These are phyloP conservation scores for Novymonas esmeraldas DNA, from an alignment of 208 protist genomes.

Conservation along the genomic window DNA sequence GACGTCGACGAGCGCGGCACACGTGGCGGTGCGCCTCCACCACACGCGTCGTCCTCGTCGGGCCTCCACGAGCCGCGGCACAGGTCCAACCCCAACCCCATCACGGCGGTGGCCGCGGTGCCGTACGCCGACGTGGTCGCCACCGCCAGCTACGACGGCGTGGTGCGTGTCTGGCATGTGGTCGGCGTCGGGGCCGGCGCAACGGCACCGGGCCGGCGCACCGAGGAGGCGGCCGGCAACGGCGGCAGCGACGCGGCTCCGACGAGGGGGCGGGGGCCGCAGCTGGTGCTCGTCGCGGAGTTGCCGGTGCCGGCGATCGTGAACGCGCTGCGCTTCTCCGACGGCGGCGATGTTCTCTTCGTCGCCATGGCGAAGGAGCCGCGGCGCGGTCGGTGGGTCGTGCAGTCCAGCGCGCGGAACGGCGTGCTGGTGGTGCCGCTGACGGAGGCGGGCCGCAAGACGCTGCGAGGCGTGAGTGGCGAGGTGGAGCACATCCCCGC, in stretches of 20 bases:
- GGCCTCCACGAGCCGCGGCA: not conserved
- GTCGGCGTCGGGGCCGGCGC: conserved; percentile 25
- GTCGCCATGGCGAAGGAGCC: conserved; percentile 81
- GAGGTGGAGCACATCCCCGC: conserved; percentile 81
- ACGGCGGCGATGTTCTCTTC: conserved; percentile 51
- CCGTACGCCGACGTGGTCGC: conserved; percentile 85
- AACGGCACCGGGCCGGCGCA: conserved; percentile 21
- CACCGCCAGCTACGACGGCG: conserved; percentile 87
- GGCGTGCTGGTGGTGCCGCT: conserved; percentile 80
- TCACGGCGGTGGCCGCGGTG: conserved; percentile 83
- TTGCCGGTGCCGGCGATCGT: conserved; percentile 80
- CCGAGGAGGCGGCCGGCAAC: conserved; percentile 3
- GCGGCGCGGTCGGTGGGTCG: conserved; percentile 84
- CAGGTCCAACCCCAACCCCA: conserved; percentile 70
- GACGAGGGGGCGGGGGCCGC: conserved; percentile 18
- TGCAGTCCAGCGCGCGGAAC: conserved; percentile 75
- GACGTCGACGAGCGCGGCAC: conserved; percentile 7
- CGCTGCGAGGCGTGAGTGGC: conserved; percentile 27
- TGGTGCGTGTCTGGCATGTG: conserved; percentile 84
- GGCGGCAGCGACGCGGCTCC: not conserved
- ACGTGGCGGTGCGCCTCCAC: not conserved
- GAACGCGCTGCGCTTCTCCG: conserved; percentile 69
- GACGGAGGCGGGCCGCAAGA: conserved; percentile 27
- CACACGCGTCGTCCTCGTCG: conserved; percentile 10
- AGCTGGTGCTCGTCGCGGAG: conserved; percentile 55